Base-by-base conservation (phyloP, 1,284 basidiomycete genomes). In the Agroathelia rolfsii region DNA sequence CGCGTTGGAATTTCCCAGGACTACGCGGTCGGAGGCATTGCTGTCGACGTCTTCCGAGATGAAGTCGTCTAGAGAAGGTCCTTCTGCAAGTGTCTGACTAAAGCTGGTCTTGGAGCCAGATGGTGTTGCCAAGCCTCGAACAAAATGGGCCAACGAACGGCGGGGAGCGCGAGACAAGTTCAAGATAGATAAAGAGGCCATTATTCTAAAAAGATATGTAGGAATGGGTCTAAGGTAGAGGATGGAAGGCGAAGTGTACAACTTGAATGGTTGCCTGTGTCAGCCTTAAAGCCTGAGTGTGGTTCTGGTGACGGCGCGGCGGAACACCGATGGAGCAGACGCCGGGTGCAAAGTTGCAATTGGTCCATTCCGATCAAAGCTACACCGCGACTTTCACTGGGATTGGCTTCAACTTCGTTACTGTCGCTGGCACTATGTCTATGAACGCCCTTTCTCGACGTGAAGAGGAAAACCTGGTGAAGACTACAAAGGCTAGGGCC, bases 381-480 rank as follows among this genome's bases (percentile, higher is more conserved):
- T 9, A 24, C 22, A 24, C 22, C 9, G 9, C 22, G n/a, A 9
- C n/a, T n/a, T 9, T 24, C 22, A 24, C 22, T 24, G n/a, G n/a
- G 9, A n/a, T 24, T n/a, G 22, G 9, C n/a, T 24, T n/a, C 22
- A n/a, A n/a, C n/a, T n/a, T n/a, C n/a, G n/a, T n/a, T n/a, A n/a
- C n/a, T n/a, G n/a, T n/a, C n/a, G n/a, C n/a, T 24, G n/a, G n/a
- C n/a, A n/a, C n/a, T n/a, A 34, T 29, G 30, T 35, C 35, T 21
- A 89, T 89, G 87, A 78, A 89, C 55, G 71, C 86, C 15, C 70
- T 94, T 19, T 92, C 88, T 16, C 72, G 88, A 41, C 70, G 89
- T 38, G 89, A 94, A 58, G 88, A 92, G 52, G 82, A 89, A 28
- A 81, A 79, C 7, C 66, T 93, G 25, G 55, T 82, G 30, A 90